Evolutionary conservation across 2,329 filamentous ascomycete species (phyloP), one percentile per base, ranked within the genome.

Genomic region (Hypocrella siamensis): DNA sequence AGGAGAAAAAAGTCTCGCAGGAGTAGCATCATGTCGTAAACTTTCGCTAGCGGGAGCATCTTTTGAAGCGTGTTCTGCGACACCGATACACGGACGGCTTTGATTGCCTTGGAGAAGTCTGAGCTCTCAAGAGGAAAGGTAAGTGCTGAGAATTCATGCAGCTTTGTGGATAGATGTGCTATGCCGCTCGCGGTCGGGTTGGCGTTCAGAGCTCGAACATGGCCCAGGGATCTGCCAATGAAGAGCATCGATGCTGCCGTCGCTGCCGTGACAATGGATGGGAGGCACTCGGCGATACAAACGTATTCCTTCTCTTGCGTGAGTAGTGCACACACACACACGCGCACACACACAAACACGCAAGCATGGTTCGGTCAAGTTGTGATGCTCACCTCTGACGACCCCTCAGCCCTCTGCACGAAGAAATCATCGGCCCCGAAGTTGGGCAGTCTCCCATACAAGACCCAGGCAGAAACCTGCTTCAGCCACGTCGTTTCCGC

Each of bases 401-500:
- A 51, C 9, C 60, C 53, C 10, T 57, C 49, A 7, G 59, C 48
- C 40, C 52, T 63, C 47, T 69, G 67, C 19, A 96, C 72, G 49
- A 93, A 93, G 50, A 96, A 96, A 53, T 96, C 88, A n/a, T 70
- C 66, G 5, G 66, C 69, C 3, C 83, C 84, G 48, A 82, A 76
- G 11, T 67, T 68, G 1, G 88, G 86, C 35, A 93, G 57, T 31
- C 79, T 74, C 5, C 90, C 90, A 51, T 93, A 92, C 11, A 96
- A 57, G 7, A 96, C 67, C 88, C 88, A 98, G 17, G 81, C 80
- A 4, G 84, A 81, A 9, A 92, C 66, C 48, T 93, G 85, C 51
- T 84, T 81, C 47, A 96, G 60, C 90, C 90, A 98, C 7, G 86
- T 80, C 19, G 72, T 79, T 57, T 98, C 88, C 0, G 85, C 86